A percentile compares a stretch with the other conserved stretches of the same genome.
Evolutionary conservation across 345 rosid genomes (phyloP).

Genomic region (Moringa oleifera): DNA sequence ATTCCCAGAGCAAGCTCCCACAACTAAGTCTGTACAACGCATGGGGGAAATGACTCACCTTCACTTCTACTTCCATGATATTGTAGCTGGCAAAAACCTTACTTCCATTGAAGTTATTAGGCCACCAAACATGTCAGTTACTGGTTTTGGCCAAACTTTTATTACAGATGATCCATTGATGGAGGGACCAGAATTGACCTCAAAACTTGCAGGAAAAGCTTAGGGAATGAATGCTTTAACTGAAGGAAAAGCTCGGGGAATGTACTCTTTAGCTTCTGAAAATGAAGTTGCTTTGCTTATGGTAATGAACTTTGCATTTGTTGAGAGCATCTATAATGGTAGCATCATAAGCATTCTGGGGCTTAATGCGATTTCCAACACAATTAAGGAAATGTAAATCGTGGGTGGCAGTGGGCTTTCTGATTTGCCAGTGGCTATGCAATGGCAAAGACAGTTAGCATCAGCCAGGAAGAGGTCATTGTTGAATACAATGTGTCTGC

Average conservation of each 20-base stretch:
- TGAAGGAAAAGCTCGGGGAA: too few species aligned
- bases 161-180: slow-evolving; percentile 27
- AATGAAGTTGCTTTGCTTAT: slow-evolving; percentile 15
- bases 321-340: slow-evolving; percentile 22
- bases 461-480: slow-evolving; percentile 13
- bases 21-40: not conserved
- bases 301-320: slow-evolving; percentile 26
- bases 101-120: slow-evolving; percentile 9
- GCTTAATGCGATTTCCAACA: not conserved
- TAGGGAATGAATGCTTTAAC: slow-evolving; percentile 22
- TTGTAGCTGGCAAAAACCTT: not conserved
- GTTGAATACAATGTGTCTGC: slow-evolving; percentile 24
- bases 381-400: slow-evolving; percentile 26
- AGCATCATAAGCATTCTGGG: slow-evolving; percentile 22
- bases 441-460: slow-evolving; percentile 16
- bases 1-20: slow-evolving; percentile 15
- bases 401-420: slow-evolving; percentile 33
- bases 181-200: slow-evolving; percentile 15
- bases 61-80: too few species aligned
- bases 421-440: slow-evolving; percentile 27
- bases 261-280: too few species aligned
- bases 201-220: slow-evolving; percentile 25
- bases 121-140: not conserved
- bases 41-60: slow-evolving; percentile 18
- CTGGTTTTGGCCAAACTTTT: slow-evolving; percentile 13